Evolutionary conservation across 148 eudicot species (phyloP), one percentile per base, ranked within the genome.

Genomic region (Chenopodium quinoa): DNA sequence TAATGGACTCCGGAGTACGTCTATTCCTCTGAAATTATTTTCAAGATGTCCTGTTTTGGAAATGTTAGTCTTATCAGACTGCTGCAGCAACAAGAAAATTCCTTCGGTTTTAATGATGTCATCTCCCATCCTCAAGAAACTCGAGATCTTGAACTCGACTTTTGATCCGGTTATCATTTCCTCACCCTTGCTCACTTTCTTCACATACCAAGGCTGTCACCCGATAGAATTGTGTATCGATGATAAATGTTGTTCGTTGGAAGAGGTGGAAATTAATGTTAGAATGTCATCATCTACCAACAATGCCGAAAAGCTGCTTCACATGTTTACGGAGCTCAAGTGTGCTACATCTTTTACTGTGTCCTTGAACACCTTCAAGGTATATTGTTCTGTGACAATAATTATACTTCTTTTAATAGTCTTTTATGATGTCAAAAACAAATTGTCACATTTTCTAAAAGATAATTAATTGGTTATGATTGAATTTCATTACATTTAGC

Each of bases 241-340:
- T 78, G 73, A 29, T 27, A 46, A 47, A 14, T 19, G 56, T 10
- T 23, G 62, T 25, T 65, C 13, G 7, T 48, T 78, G 80, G 72
- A 78, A 65, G 60, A 46, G 25, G 71, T 66, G 8, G 80, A 66
- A 7, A 44, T 78, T 2, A 52, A 78, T 78, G 48, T 78, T 23
- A 22, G 37, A 56, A 27, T 14, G 4, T 12, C 37, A 3, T 29
- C 37, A 31, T 37, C 44, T 37, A 2, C 40, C 71, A 13, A 4
- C 23, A 9, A 16, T 12, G 3, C 60, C 19, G 60, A 54, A 54
- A 54, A 11, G 60, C 44, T 47, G 13, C 4, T 78, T 14, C 62
- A 46, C n/a, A 78, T 78, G 73, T 19, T 77, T 12, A 65, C 16
- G 17, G 71, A 64, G 80, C 67, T 77, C n/a, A n/a, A 22, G 20